Evolutionary conservation across 192 early-diverging fungal genomes (phyloP).

Genomic region (Entrophospora sp.): DNA sequence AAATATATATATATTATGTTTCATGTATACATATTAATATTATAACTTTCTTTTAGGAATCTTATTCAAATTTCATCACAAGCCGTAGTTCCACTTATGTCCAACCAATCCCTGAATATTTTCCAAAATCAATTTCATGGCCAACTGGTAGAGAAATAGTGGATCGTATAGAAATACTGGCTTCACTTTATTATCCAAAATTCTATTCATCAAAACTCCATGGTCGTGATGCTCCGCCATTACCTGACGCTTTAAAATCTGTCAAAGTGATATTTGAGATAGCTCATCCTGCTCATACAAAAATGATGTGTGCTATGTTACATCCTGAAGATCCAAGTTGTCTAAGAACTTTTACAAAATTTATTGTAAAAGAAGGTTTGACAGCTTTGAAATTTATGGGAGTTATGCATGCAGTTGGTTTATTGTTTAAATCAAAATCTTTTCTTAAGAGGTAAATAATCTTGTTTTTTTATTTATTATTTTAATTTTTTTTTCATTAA

Average conservation of each 20-base stretch:
- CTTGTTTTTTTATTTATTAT: background rate
- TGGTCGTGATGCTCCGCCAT: background rate
- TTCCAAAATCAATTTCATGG: background rate
- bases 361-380: background rate
- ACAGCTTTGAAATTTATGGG: background rate
- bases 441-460: too few relatives aligned
- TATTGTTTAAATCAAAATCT: background rate
- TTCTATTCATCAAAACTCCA: background rate
- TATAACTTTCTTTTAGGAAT: too few relatives aligned
- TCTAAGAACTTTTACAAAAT: background rate
- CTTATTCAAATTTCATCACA: background rate
- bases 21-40: too few relatives aligned
- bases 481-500: too few relatives aligned
- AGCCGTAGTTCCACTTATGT: background rate
- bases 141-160: background rate
- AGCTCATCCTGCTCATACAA: background rate
- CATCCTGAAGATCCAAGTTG: slow-evolving; percentile 4
- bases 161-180: background rate
- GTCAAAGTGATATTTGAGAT: background rate
- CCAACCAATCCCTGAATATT: background rate
- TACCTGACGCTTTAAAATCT: background rate
- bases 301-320: background rate
- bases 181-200: background rate
- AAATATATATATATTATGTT: too few relatives aligned
- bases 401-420: background rate